phyloP scores from a whole-genome alignment of 2,329 filamentous ascomycete species.

The Kalmusia sp. region DNA sequence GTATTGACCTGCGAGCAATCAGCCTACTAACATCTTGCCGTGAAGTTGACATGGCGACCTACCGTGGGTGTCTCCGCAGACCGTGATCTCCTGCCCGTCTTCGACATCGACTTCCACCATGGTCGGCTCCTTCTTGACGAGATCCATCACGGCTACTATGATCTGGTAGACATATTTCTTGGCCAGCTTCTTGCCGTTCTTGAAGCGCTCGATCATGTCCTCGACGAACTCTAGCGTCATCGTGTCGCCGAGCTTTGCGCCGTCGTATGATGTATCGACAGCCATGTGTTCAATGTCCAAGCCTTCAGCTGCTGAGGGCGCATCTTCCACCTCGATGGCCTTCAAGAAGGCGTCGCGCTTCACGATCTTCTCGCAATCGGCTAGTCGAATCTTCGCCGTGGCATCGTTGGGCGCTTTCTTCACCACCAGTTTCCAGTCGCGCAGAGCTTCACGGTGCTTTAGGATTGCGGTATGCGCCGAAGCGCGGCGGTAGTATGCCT shows the following conservation, averaged over 20 bases:
- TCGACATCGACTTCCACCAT: constrained; percentile 94
- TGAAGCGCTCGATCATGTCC: constrained; percentile 47
- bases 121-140: constrained; percentile 90
- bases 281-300: constrained; percentile 74
- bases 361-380: constrained; percentile 94
- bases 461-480: constrained; percentile 91
- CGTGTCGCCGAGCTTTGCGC: constrained; percentile 74
- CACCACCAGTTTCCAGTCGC: constrained; percentile 91
- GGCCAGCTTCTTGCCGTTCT: constrained; percentile 92
- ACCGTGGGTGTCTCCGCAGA: constrained; percentile 98
- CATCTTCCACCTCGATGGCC: constrained; percentile 81
- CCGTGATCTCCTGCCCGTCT: constrained; percentile 80
- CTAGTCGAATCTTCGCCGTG: constrained; percentile 87
- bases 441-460: constrained; percentile 83
- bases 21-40: not conserved
- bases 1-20: constrained; percentile 76
- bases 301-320: constrained; percentile 79
- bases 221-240: constrained; percentile 88
- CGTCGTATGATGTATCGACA: constrained; percentile 86
- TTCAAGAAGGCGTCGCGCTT: constrained; percentile 91
- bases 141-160: constrained; percentile 84
- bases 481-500: constrained; percentile 95
- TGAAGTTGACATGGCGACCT: constrained; percentile 35
- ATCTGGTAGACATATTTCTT: constrained; percentile 99
- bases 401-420: constrained; percentile 87